Evolutionary conservation across 352 stramenopile species (phyloP), one percentile per base, ranked within the genome.

Genomic region (Pythium periplocum): DNA sequence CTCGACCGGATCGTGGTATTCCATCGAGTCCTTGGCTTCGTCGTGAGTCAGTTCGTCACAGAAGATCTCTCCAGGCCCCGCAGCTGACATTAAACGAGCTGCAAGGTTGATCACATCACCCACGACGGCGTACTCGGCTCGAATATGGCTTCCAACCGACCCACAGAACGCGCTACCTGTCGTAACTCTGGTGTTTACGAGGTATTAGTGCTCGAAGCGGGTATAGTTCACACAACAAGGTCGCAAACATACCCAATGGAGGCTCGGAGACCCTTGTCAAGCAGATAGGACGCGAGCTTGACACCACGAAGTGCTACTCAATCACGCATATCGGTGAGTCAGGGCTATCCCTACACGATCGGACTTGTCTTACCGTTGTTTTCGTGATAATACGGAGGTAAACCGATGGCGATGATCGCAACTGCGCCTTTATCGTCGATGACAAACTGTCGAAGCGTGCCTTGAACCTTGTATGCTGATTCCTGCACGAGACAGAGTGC

Each of bases 351-450:
- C 17, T 26, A 26, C 17, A 26, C 17, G 17, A 26, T 26, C 17
- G 17, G 17, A 26, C 17, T 26, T 26, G 2, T 55, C 43, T 33
- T 57, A 86, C 78, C 71, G 59, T 95, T 93, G 66, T 94, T 87
- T 68, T 95, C 78, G 57, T 93, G 83, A 58, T 86, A 90, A 51
- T 88, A 88, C 9, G 85, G 85, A 1, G 80, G 79, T 0, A 93
- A 63, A 0, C 85, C 83, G 30, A 95, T 76, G 8, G 76, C 80
- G 17, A 93, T 65, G 42, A 93, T 93, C 9, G 81, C 80, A 7
- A 93, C 69, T 0, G 80, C 83, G 17, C 85, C 85, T 62, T 95
- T 93, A 61, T 94, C 83, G 38, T 95, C 85, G 38, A 95, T 91
- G 5, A 93, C 62, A 46, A 95, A 93, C 56, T 95, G 85, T 6